phyloP scores from a whole-genome alignment of 257 asterid genomes.

The Nyctanthes arbortristis region DNA sequence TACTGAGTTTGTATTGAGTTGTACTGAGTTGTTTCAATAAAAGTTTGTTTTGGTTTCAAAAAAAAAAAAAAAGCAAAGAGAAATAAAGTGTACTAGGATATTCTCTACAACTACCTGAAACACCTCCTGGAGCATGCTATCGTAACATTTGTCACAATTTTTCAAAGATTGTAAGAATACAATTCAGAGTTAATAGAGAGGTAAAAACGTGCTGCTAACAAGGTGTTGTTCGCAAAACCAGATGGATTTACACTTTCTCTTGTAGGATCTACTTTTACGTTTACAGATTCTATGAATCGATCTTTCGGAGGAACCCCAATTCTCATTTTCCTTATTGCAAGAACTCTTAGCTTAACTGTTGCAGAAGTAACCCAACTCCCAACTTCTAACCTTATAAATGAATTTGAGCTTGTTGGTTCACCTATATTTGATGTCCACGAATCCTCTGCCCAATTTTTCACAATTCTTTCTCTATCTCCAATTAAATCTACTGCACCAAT shows the following conservation, averaged over 20 bases:
- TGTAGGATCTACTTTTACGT: slow-evolving; percentile 10
- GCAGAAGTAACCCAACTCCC: slow-evolving; percentile 56
- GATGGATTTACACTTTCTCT: not conserved
- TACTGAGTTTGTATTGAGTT: too few relatives aligned
- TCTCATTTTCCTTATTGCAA: slow-evolving; percentile 34
- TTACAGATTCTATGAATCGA: too few relatives aligned
- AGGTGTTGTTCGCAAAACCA: slow-evolving; percentile 24
- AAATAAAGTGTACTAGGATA: too few relatives aligned
- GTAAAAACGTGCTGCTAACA: slow-evolving; percentile 1
- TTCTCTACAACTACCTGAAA: not conserved
- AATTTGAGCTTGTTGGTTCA: not conserved
- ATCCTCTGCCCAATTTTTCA: too few relatives aligned
- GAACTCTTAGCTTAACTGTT: too few relatives aligned
- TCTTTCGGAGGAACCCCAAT: too few relatives aligned
- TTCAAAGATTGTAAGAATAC: not conserved
- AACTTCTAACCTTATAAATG: too few relatives aligned
- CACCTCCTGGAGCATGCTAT: slow-evolving; percentile 10
- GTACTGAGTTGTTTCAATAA: too few relatives aligned
- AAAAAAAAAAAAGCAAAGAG: too few relatives aligned
- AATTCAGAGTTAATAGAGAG: slow-evolving; percentile 18
- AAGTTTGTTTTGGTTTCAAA: too few relatives aligned
- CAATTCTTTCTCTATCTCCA: too few relatives aligned
- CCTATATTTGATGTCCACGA: too few relatives aligned
- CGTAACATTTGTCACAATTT: slow-evolving; percentile 3
- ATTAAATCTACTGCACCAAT: slow-evolving; percentile 13